Base-by-base conservation (phyloP, 371 early-diverging fungal species). In the Mucor piriformis region DNA sequence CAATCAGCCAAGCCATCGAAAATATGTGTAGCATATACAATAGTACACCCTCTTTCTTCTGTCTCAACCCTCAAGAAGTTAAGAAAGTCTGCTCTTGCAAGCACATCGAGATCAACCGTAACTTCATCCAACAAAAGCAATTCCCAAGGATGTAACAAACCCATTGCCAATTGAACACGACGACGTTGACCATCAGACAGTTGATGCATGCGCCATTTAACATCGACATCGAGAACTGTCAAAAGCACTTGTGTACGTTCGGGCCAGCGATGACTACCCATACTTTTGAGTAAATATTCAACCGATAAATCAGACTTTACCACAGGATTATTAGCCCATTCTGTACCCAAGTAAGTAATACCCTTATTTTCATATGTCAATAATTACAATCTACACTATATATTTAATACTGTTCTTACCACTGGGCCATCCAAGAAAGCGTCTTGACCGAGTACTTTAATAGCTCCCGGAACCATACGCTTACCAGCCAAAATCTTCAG, bases 71-170 rank as follows among this genome's bases (percentile, higher is more conserved):
- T 67, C 6, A 93, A 67, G 59, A 85, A 92, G 6, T 76, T 54
- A 13, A 92, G 70, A 51, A 92, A 79, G 59, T 89, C 84, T 11
- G 81, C 62, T 32, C 93, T 81, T 2, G 90, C 92, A 21, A 91
- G 71, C 4, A 92, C 88, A 71, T 93, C 93, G 48, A 92, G 69
- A 72, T 93, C 93, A 13, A 90, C 90, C 0, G 93, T 92, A 7
- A 92, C 92, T 74, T 92, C 93, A 73, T 92, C 93, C 25, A 92
- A 67, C 18, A 93, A 67, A 13, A 92, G 72, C 6, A 93, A 49
- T 13, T 83, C 71, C 87, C 89, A 91, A 21, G 88, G 89, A 33
- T 87, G 82, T 53, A 92, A 57, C 15, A 92, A 62, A 0, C 93
- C 93, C 64, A 93, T 81, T 1, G 91, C 86, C 40, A 92, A 76